These are phyloP conservation scores for Eucalyptus regnans DNA, from an alignment of 345 rosid genomes.

Conservation along the genomic window DNA sequence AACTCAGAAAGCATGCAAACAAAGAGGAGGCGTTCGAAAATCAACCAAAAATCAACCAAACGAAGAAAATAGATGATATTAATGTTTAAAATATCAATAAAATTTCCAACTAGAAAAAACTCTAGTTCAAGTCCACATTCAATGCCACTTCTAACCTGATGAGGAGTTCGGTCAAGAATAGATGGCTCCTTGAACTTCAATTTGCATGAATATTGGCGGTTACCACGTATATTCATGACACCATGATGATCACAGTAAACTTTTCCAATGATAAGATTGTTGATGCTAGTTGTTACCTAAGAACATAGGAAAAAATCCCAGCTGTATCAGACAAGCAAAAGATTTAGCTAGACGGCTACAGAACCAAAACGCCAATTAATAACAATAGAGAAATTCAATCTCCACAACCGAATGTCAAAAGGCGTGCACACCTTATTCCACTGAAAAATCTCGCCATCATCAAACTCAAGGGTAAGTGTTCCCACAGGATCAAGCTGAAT, in stretches of 20 bases:
- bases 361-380: background rate
- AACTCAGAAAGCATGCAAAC: background rate
- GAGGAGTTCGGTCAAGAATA: constrained; percentile 88
- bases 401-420: background rate
- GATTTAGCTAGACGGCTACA: background rate
- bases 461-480: constrained; percentile 73
- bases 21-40: background rate
- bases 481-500: constrained; percentile 98
- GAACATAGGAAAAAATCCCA: background rate
- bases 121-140: background rate
- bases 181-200: constrained; percentile 92
- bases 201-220: constrained; percentile 70
- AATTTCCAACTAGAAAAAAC: background rate
- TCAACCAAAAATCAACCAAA: background rate
- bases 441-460: constrained; percentile 90
- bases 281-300: constrained; percentile 86
- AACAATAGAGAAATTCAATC: background rate
- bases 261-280: constrained; percentile 91
- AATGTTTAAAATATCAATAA: background rate
- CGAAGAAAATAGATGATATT: background rate
- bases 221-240: constrained; percentile 72
- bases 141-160: constrained; percentile 41
- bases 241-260: constrained; percentile 94
- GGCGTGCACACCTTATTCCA: constrained; percentile 75
- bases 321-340: background rate